These are phyloP conservation scores for Saccharomycopsis oosterbeekiorum DNA, from an alignment of 805 yeast species.

Conservation along the genomic window DNA sequence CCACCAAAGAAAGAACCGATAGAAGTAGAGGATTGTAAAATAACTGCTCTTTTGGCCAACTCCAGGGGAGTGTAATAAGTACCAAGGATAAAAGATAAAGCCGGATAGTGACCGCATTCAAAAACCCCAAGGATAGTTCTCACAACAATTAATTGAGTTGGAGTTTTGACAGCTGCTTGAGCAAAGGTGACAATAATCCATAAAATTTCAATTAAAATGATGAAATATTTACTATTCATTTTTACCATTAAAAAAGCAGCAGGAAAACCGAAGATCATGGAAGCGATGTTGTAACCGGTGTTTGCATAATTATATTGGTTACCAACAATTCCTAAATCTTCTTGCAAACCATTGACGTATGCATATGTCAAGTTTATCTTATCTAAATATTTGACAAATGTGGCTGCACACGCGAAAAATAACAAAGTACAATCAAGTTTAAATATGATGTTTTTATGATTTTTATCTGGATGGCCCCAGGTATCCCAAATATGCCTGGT, in stretches of 20 bases:
- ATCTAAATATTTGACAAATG: constrained; percentile 47
- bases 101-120: constrained; percentile 62
- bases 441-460: constrained; percentile 35
- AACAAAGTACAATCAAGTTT: constrained; percentile 43
- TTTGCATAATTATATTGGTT: constrained; percentile 54
- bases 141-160: constrained; percentile 45
- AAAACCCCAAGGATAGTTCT: constrained; percentile 60
- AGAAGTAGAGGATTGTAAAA: constrained; percentile 53
- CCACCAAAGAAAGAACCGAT: constrained; percentile 56
- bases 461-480: constrained; percentile 25
- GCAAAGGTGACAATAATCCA: constrained; percentile 63
- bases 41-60: constrained; percentile 50
- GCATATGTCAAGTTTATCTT: constrained; percentile 53
- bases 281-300: constrained; percentile 49
- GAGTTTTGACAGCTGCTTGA: constrained; percentile 39
- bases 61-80: constrained; percentile 49
- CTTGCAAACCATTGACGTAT: constrained; percentile 54
- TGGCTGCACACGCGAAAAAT: constrained; percentile 52
- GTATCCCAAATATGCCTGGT: background rate
- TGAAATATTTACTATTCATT: constrained; percentile 41
- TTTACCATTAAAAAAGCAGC: constrained; percentile 48
- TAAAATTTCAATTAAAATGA: constrained; percentile 48
- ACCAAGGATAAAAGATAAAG: constrained; percentile 50
- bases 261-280: constrained; percentile 52
- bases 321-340: constrained; percentile 46